Percentiles rank a stretch among this genome's conserved stretches.
These are phyloP conservation scores for Paracamarosporium sp. DNA, from an alignment of 2,329 filamentous ascomycete genomes.

Conservation along the genomic window DNA sequence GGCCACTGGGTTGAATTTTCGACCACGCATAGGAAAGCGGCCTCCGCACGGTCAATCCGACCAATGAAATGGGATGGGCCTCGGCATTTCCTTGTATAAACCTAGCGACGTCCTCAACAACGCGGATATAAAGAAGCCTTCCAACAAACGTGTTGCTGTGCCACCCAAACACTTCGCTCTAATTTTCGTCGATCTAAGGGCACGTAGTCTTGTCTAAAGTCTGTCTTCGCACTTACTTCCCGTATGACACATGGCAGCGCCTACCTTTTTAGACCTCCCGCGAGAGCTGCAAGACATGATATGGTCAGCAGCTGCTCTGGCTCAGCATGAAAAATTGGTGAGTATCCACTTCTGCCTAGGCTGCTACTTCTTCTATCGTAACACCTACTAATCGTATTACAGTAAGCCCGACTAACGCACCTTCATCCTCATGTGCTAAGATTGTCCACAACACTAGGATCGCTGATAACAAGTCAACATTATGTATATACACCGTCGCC, in stretches of 20 bases:
- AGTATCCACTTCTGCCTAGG: not conserved
- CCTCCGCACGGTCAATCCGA: too few relatives aligned
- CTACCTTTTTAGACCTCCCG: slow-evolving; percentile 9
- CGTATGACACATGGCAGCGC: slow-evolving; percentile 13
- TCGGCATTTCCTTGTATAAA: too few relatives aligned
- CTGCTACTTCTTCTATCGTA: not conserved
- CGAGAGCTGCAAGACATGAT: slow-evolving; percentile 14
- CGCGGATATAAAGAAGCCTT: too few relatives aligned
- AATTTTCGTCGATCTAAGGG: too few relatives aligned
- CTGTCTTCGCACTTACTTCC: too few relatives aligned
- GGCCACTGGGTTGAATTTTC: too few relatives aligned
- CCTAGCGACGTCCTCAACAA: too few relatives aligned
- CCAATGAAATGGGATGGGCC: too few relatives aligned
- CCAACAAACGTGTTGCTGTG: too few relatives aligned
- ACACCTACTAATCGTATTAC: not conserved
- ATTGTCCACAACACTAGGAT: slow-evolving; percentile 1
- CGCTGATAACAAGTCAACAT: not conserved
- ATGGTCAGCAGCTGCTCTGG: slow-evolving; percentile 12
- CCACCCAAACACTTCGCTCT: too few relatives aligned
- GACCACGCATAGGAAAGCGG: too few relatives aligned
- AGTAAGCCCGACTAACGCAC: not conserved
- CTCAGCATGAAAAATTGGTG: slow-evolving; percentile 14
- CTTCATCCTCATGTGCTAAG: not conserved
- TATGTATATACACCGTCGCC: not conserved
- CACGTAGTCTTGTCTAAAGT: too few relatives aligned